Percentiles rank a stretch among this genome's conserved stretches.
Conservation (phyloP, 495 filamentous ascomycete species). For the Neurospora terricola region DNA sequence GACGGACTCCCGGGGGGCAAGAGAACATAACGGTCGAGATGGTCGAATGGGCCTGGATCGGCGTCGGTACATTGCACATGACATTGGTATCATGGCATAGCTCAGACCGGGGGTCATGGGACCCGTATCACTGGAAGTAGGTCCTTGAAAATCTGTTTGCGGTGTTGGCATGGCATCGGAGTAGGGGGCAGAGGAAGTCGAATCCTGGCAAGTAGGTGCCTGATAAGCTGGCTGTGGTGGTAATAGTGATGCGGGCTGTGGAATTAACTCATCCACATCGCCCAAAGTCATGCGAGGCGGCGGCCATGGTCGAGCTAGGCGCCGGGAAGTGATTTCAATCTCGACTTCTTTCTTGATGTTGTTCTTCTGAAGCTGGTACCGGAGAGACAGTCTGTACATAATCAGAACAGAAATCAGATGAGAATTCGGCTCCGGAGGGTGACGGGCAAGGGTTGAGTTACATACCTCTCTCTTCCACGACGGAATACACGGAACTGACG, state of each 20-base stretch:
- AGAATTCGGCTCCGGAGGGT: not conserved
- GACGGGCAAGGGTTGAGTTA: not conserved
- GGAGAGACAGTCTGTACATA: not conserved
- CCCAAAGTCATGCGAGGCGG: not conserved
- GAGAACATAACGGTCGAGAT: too few species aligned
- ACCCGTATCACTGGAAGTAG: too few species aligned
- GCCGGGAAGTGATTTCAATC: not conserved
- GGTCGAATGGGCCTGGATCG: too few species aligned
- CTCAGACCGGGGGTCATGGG: too few species aligned
- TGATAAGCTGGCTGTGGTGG: not conserved
- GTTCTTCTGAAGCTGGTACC: not conserved
- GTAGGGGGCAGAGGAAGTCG: too few species aligned
- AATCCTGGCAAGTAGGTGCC: not conserved
- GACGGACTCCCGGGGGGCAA: too few species aligned
- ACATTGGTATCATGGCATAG: too few species aligned
- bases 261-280: too few species aligned
- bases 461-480: not conserved
- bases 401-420: not conserved
- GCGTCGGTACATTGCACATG: too few species aligned
- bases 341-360: not conserved
- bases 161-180: too few species aligned
- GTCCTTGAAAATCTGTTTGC: too few species aligned
- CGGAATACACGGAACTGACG: not conserved
- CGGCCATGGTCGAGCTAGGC: not conserved
- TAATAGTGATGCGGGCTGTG: not conserved